These are phyloP conservation scores for Phylloporus rhodoxanthus DNA, from an alignment of 768 basidiomycete species.

Conservation along the genomic window DNA sequence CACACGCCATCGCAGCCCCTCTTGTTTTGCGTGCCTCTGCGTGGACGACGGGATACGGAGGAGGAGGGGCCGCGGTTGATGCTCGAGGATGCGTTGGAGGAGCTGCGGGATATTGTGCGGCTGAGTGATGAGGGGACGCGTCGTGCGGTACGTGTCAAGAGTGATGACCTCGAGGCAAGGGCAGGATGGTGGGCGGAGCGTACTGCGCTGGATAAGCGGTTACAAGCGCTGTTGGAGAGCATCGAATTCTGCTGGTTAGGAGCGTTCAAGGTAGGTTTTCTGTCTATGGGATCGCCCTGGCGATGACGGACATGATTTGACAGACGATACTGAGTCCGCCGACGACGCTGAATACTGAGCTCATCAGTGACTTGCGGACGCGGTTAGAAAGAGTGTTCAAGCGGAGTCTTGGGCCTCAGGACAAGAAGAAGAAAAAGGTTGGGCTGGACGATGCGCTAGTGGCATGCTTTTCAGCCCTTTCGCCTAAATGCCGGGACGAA, in stretches of 20 bases:
- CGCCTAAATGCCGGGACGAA: constrained; percentile 80
- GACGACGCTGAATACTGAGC: constrained; percentile 36
- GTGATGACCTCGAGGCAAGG: constrained; percentile 58
- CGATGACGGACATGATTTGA: background rate
- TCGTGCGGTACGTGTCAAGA: constrained; percentile 63
- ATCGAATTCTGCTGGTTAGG: constrained; percentile 98
- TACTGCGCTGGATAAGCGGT: constrained; percentile 63
- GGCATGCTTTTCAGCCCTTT: constrained; percentile 78
- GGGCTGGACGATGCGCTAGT: constrained; percentile 71
- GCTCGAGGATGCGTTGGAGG: constrained; percentile 64
- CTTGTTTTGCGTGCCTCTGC: constrained; percentile 84
- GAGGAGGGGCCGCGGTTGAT: constrained; percentile 69
- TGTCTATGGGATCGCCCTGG: background rate
- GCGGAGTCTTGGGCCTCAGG: constrained; percentile 51
- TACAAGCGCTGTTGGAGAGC: constrained; percentile 70
- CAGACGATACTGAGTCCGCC: constrained; percentile 62
- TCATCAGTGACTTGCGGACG: constrained; percentile 51
- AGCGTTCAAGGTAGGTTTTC: constrained; percentile 77
- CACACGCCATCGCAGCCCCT: constrained; percentile 52
- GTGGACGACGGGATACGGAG: constrained; percentile 70
- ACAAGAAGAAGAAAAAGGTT: constrained; percentile 53
- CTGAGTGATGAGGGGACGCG: constrained; percentile 72
- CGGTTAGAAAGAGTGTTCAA: constrained; percentile 76
- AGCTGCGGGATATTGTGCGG: constrained; percentile 76
- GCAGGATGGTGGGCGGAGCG: constrained; percentile 86